phyloP scores from a whole-genome alignment of 768 basidiomycete genomes.

The Lactifluus piperatus region DNA sequence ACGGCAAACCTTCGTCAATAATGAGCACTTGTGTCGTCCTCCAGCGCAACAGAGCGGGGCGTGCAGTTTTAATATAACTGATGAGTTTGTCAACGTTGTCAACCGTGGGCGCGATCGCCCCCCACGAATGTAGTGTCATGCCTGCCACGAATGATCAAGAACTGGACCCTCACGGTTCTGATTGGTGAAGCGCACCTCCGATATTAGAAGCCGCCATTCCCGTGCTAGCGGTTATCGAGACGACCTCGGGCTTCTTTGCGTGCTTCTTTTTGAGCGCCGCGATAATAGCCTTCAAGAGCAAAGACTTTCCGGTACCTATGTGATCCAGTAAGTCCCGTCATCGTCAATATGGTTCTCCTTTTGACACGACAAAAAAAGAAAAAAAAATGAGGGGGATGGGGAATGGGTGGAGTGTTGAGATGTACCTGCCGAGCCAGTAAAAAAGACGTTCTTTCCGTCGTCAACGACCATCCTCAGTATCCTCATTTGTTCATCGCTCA shows the following conservation, averaged over 20 bases:
- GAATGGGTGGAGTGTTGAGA: too few species aligned
- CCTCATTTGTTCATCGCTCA: slow-evolving; percentile 46
- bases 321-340: neutral
- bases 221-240: slow-evolving; percentile 53
- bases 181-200: slow-evolving; percentile 34
- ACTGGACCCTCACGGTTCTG: slow-evolving; percentile 15
- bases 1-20: slow-evolving; percentile 48
- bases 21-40: slow-evolving; percentile 47
- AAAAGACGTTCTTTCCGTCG: slow-evolving; percentile 52
- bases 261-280: slow-evolving; percentile 39
- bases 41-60: slow-evolving; percentile 50
- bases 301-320: slow-evolving; percentile 58
- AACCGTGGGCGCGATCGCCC: slow-evolving; percentile 46
- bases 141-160: slow-evolving; percentile 29
- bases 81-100: slow-evolving; percentile 40
- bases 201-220: slow-evolving; percentile 66
- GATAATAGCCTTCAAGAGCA: slow-evolving; percentile 52
- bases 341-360: neutral
- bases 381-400: too few species aligned
- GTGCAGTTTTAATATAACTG: slow-evolving; percentile 42
- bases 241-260: slow-evolving; percentile 33
- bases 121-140: slow-evolving; percentile 53
- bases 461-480: slow-evolving; percentile 47
- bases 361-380: neutral
- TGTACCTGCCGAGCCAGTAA: slow-evolving; percentile 61